Evolutionary conservation across 225 moss, liverwort and hornwort species (phyloP), one percentile per base, ranked within the genome.

Genomic region (Pseudoscleropodium purum): DNA sequence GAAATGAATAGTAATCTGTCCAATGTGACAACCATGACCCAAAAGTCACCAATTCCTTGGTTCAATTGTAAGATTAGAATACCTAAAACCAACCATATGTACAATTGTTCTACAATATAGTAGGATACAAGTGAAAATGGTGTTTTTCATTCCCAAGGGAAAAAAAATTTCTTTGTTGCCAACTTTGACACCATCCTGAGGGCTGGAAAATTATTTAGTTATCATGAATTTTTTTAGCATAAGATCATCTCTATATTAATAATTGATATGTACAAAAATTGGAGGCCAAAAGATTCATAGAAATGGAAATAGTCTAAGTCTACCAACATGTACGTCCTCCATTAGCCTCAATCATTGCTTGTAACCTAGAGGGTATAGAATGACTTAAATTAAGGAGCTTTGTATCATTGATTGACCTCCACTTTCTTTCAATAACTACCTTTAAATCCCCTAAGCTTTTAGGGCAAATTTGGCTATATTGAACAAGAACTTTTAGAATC

Each of bases 101-200:
- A 15, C 26, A 26, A 26, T 4, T 15, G 9, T 27, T 26, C 23
- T n/a, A 69, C 27, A n/a, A 1, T 41, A 8, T 11, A 61, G 26
- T 61, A 11, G 14, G 3, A 8, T 25, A 70, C 39, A 70, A 70
- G 25, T 39, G 24, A 70, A 70, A 25, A 25, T 72, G 26, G 9
- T 4, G 15, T 26, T 72, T 41, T 15, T 9, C 72, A 72, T 26
- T 27, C 8, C 4, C 15, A 4, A 10, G 2, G 39, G 25, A 15
- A 72, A 72, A 26, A 26, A 41, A 10, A 12, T 1, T 72, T 39
- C 39, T 9, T 1, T 72, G 0, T 2, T 14, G 16, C 9, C 73
- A 43, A 16, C 16, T 73, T 73, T 45, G 29, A 29, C 17, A 16
- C 0, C 5, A 1, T 16, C 16, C 2, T 0, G 0, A 70, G 27